These are phyloP conservation scores for Annulohypoxylon truncatum DNA, from an alignment of 2,329 filamentous ascomycete genomes.

Conservation along the genomic window DNA sequence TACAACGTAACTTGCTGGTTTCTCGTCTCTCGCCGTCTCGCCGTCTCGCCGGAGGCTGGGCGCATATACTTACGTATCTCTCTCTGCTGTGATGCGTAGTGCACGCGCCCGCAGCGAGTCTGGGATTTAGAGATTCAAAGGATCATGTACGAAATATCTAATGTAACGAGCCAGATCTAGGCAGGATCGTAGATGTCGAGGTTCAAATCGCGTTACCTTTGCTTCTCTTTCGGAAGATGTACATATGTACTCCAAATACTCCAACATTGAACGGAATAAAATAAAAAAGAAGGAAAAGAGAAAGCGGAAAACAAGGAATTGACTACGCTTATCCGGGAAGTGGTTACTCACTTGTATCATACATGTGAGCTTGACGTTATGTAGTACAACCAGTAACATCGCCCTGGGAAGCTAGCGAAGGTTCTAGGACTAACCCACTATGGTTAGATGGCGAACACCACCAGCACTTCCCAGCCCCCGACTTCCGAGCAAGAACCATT, in stretches of 20 bases:
- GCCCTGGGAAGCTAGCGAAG: neutral
- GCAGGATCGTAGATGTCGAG: conserved; percentile 13
- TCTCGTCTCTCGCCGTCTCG: conserved; percentile 16
- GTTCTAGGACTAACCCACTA: conserved; percentile 20
- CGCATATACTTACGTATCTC: conserved; percentile 27
- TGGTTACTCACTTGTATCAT: conserved; percentile 27
- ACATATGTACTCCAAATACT: conserved; percentile 1
- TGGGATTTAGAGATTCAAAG: conserved; percentile 27
- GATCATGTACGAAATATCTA: conserved; percentile 35
- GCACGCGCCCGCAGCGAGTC: conserved; percentile 27
- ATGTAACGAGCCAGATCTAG: conserved; percentile 32
- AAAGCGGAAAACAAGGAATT: conserved; percentile 6
- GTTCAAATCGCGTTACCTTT: conserved; percentile 1
- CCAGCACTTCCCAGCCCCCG: conserved; percentile 34
- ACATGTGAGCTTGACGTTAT: conserved; percentile 30
- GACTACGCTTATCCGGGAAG: conserved; percentile 30
- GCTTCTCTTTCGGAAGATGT: neutral
- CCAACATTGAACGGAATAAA: conserved; percentile 1
- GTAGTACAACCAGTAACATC: conserved; percentile 17
- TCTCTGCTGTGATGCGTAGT: conserved; percentile 25
- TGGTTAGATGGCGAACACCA: conserved; percentile 21
- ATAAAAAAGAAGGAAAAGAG: neutral
- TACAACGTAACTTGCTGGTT: conserved; percentile 39
- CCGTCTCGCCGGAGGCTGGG: conserved; percentile 13
- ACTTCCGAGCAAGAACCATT: conserved; percentile 14